Percentiles rank a stretch among this genome's conserved stretches.
Conservation (phyloP, 139 green algal species). For the Micractinium conductrix region DNA sequence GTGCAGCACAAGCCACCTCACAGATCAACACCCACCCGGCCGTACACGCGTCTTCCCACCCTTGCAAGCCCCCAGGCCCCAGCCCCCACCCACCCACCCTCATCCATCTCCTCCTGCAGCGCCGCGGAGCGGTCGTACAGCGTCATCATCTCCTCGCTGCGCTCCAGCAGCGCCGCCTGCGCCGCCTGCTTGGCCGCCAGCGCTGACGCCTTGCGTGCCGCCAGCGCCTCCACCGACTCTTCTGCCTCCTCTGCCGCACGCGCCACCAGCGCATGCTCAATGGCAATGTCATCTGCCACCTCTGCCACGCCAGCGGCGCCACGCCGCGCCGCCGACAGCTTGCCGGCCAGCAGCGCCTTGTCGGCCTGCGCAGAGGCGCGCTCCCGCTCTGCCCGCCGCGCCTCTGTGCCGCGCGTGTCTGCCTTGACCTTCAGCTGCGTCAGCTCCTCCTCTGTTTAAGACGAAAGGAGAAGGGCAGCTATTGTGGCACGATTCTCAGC, state of each 20-base stretch:
- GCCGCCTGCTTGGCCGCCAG: conserved; percentile 6
- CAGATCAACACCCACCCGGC: no score
- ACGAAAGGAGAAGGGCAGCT: no score
- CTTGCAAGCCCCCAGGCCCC: no score
- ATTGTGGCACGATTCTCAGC: no score
- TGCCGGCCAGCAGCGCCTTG: neutral
- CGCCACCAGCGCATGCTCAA: neutral
- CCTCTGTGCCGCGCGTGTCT: neutral
- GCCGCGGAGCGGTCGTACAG: conserved; percentile 86
- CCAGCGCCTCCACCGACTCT: neutral
- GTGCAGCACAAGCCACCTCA: no score
- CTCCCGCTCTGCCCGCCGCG: neutral
- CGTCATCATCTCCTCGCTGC: conserved; percentile 88
- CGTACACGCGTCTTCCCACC: neutral
- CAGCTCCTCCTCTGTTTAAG: conserved; percentile 26
- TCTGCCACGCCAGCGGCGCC: neutral
- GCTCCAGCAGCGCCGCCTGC: conserved; percentile 74
- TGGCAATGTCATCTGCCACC: neutral
- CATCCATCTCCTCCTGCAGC: conserved; percentile 62
- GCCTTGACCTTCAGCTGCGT: neutral
- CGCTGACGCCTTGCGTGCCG: neutral
- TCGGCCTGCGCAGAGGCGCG: neutral
- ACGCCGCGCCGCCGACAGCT: neutral
- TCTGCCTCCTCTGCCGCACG: neutral
- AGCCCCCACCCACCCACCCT: conserved; percentile 29